phyloP scores from a whole-genome alignment of 179 eudicot genomes.

The Beta lomatogona region DNA sequence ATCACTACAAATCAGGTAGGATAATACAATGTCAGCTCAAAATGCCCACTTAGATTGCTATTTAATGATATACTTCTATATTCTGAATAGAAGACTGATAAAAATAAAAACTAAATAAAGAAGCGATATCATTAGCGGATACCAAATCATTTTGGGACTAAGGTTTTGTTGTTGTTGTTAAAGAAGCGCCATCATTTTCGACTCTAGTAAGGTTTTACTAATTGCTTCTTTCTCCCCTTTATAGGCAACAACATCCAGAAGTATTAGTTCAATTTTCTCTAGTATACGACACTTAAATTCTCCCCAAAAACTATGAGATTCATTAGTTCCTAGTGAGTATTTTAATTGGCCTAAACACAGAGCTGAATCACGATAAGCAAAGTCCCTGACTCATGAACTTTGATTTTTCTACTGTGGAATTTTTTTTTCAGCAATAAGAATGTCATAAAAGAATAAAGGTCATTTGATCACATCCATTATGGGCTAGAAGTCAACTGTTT shows the following conservation, averaged over 20 bases:
- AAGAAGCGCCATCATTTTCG: no score
- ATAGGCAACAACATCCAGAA: not conserved
- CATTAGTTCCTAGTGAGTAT: constrained; percentile 17
- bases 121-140: not conserved
- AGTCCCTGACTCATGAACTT: not conserved
- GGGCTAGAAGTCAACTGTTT: not conserved
- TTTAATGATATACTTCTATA: not conserved
- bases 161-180: no score
- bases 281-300: not conserved
- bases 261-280: not conserved
- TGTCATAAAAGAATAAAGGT: not conserved
- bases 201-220: not conserved
- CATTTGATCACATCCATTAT: not conserved
- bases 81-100: not conserved
- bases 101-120: not conserved
- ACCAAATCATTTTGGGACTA: no score
- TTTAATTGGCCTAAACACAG: not conserved
- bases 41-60: not conserved
- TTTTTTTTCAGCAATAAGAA: not conserved
- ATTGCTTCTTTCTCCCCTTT: not conserved
- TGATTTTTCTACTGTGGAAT: not conserved
- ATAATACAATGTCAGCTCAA: constrained; percentile 3
- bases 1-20: constrained; percentile 55
- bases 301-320: not conserved
- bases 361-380: not conserved